Conservation (phyloP, 345 rosid genomes). For the Eucalyptus guilfoylei region DNA sequence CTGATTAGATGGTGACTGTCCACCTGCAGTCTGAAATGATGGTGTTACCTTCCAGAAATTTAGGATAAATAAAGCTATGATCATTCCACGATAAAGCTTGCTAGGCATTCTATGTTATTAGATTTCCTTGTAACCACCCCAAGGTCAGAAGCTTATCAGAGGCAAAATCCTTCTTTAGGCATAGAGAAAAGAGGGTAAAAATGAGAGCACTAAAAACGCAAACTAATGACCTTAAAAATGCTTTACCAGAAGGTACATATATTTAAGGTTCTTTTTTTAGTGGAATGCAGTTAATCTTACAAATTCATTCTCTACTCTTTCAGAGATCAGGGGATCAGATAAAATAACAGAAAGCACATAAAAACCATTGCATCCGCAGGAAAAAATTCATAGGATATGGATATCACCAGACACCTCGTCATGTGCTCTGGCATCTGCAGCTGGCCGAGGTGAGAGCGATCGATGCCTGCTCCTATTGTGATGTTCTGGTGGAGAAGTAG, state of each 20-base stretch:
- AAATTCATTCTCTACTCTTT: background rate
- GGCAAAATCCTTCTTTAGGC: background rate
- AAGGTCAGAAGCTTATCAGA: background rate
- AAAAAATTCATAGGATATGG: background rate
- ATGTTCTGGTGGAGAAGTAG: slow-evolving; percentile 45
- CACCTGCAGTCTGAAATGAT: background rate
- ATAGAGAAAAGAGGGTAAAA: background rate
- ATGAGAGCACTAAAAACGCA: background rate
- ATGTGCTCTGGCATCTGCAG: slow-evolving; percentile 23
- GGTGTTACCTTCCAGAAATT: background rate
- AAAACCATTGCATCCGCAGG: background rate
- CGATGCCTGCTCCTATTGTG: slow-evolving; percentile 38
- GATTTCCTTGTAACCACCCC: background rate
- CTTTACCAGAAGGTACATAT: background rate
- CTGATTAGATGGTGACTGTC: background rate
- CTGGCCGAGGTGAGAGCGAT: slow-evolving; percentile 40
- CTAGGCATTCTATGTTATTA: background rate
- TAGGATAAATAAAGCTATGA: background rate
- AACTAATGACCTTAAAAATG: background rate
- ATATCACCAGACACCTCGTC: slow-evolving; percentile 61
- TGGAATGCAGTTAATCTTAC: background rate
- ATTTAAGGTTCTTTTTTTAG: background rate
- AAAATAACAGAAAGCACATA: background rate
- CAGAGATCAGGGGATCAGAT: background rate
- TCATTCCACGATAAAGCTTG: background rate